Conservation (phyloP, 2,329 filamentous ascomycete species). For the Pyrenophora seminiperda region DNA sequence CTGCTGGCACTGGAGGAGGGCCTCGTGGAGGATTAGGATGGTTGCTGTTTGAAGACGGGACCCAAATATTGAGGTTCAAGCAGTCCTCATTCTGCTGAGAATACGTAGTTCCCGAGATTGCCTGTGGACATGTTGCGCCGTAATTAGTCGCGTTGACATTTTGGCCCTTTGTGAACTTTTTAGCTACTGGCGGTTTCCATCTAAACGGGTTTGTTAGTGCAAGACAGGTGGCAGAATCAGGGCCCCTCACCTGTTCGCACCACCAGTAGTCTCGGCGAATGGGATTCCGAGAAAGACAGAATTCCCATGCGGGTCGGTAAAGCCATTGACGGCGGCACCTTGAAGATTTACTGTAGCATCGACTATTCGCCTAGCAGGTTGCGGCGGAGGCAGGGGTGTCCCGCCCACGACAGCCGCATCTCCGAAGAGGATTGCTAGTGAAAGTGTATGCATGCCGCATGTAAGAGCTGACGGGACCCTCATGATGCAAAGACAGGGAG, state of each 20-base stretch:
- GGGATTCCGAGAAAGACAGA: slow-evolving; percentile 32
- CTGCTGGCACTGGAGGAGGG: not conserved
- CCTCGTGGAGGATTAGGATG: slow-evolving; percentile 4
- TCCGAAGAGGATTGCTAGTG: slow-evolving; percentile 10
- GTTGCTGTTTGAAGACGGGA: slow-evolving; percentile 10
- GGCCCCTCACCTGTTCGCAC: slow-evolving; percentile 31
- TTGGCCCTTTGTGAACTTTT: slow-evolving; percentile 11
- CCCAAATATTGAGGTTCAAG: slow-evolving; percentile 46
- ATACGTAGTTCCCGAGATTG: slow-evolving; percentile 27
- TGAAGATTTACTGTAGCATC: slow-evolving; percentile 18
- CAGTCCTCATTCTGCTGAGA: slow-evolving; percentile 44
- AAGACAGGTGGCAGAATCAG: no score
- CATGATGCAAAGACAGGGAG: slow-evolving; percentile 13
- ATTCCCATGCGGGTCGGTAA: slow-evolving; percentile 25
- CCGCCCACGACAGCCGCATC: slow-evolving; percentile 6
- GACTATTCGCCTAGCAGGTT: slow-evolving; percentile 8
- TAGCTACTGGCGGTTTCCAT: slow-evolving; percentile 27
- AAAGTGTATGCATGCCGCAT: slow-evolving; percentile 12
- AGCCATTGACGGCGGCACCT: slow-evolving; percentile 26
- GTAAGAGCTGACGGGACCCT: slow-evolving; percentile 9
- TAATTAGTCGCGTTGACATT: slow-evolving; percentile 28
- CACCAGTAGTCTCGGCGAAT: slow-evolving; percentile 32
- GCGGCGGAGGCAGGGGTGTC: slow-evolving; percentile 14
- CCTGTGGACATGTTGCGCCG: slow-evolving; percentile 32
- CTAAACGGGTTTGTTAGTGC: slow-evolving; percentile 10